phyloP scores from a whole-genome alignment of 1,139 yeast genomes.

The Yamadazyma diddensiae region DNA sequence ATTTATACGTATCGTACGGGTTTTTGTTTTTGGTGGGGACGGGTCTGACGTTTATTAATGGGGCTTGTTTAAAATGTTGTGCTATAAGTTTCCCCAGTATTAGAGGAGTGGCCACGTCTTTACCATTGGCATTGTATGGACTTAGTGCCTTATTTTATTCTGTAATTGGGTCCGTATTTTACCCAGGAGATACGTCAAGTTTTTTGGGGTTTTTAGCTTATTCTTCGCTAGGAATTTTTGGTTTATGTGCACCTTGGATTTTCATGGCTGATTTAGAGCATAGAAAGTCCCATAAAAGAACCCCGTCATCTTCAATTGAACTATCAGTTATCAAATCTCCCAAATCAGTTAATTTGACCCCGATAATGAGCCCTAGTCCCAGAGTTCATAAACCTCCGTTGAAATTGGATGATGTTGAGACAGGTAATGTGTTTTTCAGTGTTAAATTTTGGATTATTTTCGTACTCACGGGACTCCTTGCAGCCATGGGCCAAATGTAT shows the following conservation, averaged over 20 bases:
- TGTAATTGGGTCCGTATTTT: slow-evolving; percentile 44
- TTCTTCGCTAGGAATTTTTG: slow-evolving; percentile 36
- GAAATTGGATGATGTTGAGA: slow-evolving; percentile 14
- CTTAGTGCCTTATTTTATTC: slow-evolving; percentile 58
- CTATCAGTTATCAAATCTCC: slow-evolving; percentile 10
- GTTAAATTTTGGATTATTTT: slow-evolving; percentile 50
- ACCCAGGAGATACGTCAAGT: slow-evolving; percentile 49
- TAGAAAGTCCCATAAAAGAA: slow-evolving; percentile 8
- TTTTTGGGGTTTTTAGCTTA: slow-evolving; percentile 47
- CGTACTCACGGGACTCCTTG: slow-evolving; percentile 45
- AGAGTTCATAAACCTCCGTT: slow-evolving; percentile 7
- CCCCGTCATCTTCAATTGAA: slow-evolving; percentile 9
- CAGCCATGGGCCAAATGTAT: slow-evolving; percentile 61
- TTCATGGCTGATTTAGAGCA: slow-evolving; percentile 42
- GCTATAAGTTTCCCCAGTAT: slow-evolving; percentile 55
- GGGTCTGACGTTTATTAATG: slow-evolving; percentile 54
- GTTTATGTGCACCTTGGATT: slow-evolving; percentile 47
- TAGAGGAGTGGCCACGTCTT: slow-evolving; percentile 58
- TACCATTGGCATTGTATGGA: slow-evolving; percentile 59
- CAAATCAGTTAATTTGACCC: not conserved
- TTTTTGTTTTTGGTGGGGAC: slow-evolving; percentile 45
- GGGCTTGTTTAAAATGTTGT: slow-evolving; percentile 56
- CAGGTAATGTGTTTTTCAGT: slow-evolving; percentile 26
- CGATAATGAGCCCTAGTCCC: slow-evolving; percentile 6
- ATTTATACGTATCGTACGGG: slow-evolving; percentile 32